Conservation (phyloP, 2,329 filamentous ascomycete genomes). For the Nemania bipapillata region DNA sequence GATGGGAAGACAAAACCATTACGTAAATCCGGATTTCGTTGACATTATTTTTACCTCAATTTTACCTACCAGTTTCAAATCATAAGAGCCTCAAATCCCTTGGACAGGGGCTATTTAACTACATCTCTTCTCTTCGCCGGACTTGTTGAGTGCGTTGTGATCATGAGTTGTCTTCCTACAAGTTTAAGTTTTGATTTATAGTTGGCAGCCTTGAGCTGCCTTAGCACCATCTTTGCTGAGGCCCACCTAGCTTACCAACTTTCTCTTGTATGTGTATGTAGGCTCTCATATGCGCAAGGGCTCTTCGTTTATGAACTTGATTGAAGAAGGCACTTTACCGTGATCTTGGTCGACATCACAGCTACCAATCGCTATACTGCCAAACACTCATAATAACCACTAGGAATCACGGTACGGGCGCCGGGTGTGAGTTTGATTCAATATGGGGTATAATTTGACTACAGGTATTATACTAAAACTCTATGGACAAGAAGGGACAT, state of each 20-base stretch:
- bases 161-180: neutral
- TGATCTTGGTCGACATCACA: neutral
- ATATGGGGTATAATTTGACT: conserved; percentile 27
- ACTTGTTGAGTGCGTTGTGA: neutral
- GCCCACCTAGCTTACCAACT: neutral
- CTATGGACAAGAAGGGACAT: conserved; percentile 27
- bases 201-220: neutral
- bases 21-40: conserved; percentile 29
- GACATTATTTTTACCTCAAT: conserved; percentile 17
- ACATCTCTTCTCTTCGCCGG: conserved; percentile 8
- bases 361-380: no score
- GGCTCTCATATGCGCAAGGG: neutral
- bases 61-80: conserved; percentile 5
- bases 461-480: conserved; percentile 29
- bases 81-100: conserved; percentile 15
- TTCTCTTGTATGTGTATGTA: neutral
- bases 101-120: conserved; percentile 19
- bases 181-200: neutral
- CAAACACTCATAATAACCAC: neutral
- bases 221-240: neutral
- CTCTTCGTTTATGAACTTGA: neutral
- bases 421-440: neutral
- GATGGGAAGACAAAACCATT: conserved; percentile 16
- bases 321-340: neutral
- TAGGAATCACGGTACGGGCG: neutral